These are phyloP conservation scores for Hyphopichia wangnamkhiaoensis DNA, from an alignment of 1,139 yeast genomes.

Conservation along the genomic window DNA sequence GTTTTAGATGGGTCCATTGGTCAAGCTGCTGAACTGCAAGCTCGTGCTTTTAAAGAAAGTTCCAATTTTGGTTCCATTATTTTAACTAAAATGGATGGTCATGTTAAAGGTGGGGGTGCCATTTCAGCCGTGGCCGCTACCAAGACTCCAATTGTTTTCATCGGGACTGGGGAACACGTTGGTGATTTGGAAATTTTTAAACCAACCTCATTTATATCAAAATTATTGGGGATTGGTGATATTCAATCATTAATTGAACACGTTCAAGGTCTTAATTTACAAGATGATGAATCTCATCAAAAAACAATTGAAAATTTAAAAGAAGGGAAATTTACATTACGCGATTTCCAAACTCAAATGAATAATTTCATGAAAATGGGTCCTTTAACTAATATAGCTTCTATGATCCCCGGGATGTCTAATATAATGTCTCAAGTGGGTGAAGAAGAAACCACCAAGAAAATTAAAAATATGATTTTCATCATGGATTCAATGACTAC, in stretches of 20 bases:
- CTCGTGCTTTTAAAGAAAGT: conserved; percentile 90
- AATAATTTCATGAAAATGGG: conserved; percentile 96
- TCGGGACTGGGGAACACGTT: conserved; percentile 98
- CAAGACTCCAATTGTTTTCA: conserved; percentile 91
- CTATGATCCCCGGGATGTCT: conserved; percentile 94
- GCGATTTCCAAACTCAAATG: conserved; percentile 94
- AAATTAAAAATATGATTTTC: conserved; percentile 85
- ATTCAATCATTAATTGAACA: conserved; percentile 93
- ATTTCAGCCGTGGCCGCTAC: conserved; percentile 98
- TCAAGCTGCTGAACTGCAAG: conserved; percentile 96
- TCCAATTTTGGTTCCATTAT: conserved; percentile 94
- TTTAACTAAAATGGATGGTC: conserved; percentile 97
- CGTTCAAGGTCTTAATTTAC: conserved; percentile 83
- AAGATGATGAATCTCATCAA: conserved; percentile 65
- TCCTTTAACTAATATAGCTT: conserved; percentile 87
- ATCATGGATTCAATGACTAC: conserved; percentile 97
- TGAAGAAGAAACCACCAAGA: conserved; percentile 83
- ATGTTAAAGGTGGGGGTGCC: conserved; percentile 99
- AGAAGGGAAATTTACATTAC: conserved; percentile 90
- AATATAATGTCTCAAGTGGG: conserved; percentile 83
- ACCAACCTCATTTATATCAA: conserved; percentile 85
- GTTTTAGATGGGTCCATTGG: conserved; percentile 97
- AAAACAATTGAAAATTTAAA: conserved; percentile 91
- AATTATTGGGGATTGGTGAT: conserved; percentile 92
- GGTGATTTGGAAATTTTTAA: conserved; percentile 91